Evolutionary conservation across 2,329 filamentous ascomycete species (phyloP), one percentile per base, ranked within the genome.

Genomic region (Aspergillus calidoustus): DNA sequence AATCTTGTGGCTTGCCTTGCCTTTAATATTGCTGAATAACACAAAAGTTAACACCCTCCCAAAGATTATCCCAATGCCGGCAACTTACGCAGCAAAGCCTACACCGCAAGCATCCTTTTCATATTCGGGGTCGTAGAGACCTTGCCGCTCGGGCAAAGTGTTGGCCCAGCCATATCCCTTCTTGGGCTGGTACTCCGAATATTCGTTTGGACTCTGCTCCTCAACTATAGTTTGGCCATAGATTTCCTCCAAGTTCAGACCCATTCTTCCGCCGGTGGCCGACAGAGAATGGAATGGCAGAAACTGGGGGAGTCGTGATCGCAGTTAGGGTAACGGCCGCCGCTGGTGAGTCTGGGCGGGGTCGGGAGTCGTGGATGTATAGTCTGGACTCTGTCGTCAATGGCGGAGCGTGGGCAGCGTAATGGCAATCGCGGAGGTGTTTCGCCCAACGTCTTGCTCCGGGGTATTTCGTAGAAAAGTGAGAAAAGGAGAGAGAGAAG

Each of bases 41-140:
- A 50, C 17, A 8, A 53, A 47, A 66, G 51, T 54, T 60, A 66
- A 57, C 15, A 50, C 34, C 34, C 34, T 41, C 11, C 11, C 44
- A 13, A 61, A 64, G 53, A 61, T 38, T 65, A 25, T 31, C 28
- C 28, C 28, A 19, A 31, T 30, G 22, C 28, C 48, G 22, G 22
- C 46, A 17, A 85, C 88, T 83, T 84, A 96, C 92, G 94, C 96
- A 80, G 94, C 92, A 81, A 99, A 99, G 78, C 95, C 95, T 74
- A 99, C 95, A 91, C 95, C 95, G 77, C 95, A 99, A 70, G 95
- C 93, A 93, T 99, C 95, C 81, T 98, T 98, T 82, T 98, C 95
- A 68, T 96, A 88, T 78, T 89, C 88, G 66, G 95, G 95, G 82
- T 98, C 93, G 78, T 99, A 99, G 55, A 99, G 88, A 85, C 94